Base-by-base conservation (phyloP, 1,284 basidiomycete genomes). In the Ceratobasidium sp. region DNA sequence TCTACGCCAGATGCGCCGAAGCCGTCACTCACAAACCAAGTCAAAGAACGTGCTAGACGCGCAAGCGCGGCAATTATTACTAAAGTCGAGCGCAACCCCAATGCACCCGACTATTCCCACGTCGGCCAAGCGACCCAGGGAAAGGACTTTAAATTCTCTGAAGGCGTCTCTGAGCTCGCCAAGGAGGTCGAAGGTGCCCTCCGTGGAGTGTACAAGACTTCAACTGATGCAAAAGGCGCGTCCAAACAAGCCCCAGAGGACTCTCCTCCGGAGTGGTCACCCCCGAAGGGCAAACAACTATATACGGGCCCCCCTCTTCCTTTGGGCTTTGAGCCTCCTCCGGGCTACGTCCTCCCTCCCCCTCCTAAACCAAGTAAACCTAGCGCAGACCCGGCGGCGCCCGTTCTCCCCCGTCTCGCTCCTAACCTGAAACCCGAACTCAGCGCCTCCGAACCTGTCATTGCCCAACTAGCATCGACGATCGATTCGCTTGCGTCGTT, bases 401-500 rank as follows among this genome's bases (percentile, higher is more conserved):
- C 80, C 82, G 57, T 86, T 0, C 86, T 97, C 14, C 95, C 96
- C 51, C 88, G 94, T 56, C 86, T 99, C 76, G 92, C 94, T 0
- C 94, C 96, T 4, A 88, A 89, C 47, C 89, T 99, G 74, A 67
- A 67, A 22, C 88, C 90, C 73, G 91, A 91, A 73, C 87, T 96
- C 66, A 87, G 87, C 9, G 76, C 83, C 19, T 91, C 91, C 6
- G 94, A 97, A 79, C 97, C 97, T 19, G 91, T 98, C 80, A 93
- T 99, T 76, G 87, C 91, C 0, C 95, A 98, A 82, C 90, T 99
- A 19, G 97, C 97, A 3, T 88, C 90, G 15, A 97, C 96, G 54
- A 99, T 99, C 79, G 97, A 99, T 84, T 90, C 92, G 81, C 91
- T 99, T 65, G 92, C 96, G 22, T 89, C 91, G 14, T 97, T 93